These are phyloP conservation scores for Puccinia horiana DNA, from an alignment of 1,284 basidiomycete species.

Conservation along the genomic window DNA sequence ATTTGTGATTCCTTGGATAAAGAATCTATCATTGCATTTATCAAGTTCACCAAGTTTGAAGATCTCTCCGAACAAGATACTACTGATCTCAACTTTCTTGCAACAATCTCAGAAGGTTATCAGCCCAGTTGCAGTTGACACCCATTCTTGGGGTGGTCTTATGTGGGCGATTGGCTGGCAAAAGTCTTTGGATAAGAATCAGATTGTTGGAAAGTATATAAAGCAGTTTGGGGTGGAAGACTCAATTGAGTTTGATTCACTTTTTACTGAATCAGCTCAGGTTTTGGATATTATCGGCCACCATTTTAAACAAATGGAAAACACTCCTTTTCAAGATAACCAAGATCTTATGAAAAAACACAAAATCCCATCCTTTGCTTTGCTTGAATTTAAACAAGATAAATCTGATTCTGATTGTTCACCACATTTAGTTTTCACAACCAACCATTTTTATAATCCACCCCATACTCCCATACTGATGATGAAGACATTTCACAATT, in stretches of 20 bases:
- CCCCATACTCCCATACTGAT: neutral
- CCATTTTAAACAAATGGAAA: neutral
- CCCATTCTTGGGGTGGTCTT: neutral
- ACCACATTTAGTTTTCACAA: neutral
- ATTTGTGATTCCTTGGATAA: no score
- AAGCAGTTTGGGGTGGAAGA: neutral
- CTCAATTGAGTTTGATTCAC: neutral
- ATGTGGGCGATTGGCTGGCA: constrained; percentile 5
- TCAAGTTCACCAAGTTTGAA: neutral
- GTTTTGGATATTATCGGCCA: neutral
- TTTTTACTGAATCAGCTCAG: neutral
- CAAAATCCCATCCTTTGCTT: neutral
- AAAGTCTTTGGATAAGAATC: neutral
- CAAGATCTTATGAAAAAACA: neutral
- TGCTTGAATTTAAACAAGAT: neutral
- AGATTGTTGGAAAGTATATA: neutral
- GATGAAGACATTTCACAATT: neutral
- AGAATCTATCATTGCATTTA: neutral
- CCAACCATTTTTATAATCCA: neutral
- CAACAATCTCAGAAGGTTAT: neutral
- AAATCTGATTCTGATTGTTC: neutral
- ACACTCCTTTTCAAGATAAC: neutral
- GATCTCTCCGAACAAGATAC: neutral
- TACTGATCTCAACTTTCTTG: neutral
- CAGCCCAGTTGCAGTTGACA: neutral